Conservation (phyloP, 2,329 filamentous ascomycete species). For the Magnaporthales sp. region DNA sequence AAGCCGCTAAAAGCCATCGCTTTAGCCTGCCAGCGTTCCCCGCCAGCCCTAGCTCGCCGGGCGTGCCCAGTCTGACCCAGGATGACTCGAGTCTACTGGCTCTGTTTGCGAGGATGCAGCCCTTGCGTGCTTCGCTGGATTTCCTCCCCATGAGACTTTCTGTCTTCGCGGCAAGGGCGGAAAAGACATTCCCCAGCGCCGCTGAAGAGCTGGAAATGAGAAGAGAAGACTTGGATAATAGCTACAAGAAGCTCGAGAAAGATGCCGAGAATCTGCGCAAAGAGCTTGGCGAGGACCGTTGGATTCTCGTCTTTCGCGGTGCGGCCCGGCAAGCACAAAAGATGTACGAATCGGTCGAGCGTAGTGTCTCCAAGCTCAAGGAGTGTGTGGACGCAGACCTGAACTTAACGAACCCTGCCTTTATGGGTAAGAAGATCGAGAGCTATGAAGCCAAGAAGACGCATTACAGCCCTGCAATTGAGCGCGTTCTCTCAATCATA, state of each 20-base stretch:
- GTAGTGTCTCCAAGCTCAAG: slow-evolving; percentile 73
- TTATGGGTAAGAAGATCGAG: slow-evolving; percentile 75
- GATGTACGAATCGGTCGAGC: slow-evolving; percentile 92
- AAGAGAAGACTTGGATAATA: slow-evolving; percentile 65
- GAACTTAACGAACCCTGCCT: slow-evolving; percentile 62
- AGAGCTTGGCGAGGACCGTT: slow-evolving; percentile 89
- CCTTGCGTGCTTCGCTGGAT: slow-evolving; percentile 82
- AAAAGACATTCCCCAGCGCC: slow-evolving; percentile 75
- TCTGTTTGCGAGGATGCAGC: slow-evolving; percentile 92
- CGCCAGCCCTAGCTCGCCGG: slow-evolving; percentile 49
- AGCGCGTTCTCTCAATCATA: slow-evolving; percentile 83
- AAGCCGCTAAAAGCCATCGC: slow-evolving; percentile 45
- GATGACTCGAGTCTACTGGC: slow-evolving; percentile 85
- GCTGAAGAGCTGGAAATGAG: slow-evolving; percentile 81
- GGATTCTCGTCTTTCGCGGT: slow-evolving; percentile 91
- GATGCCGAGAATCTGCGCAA: slow-evolving; percentile 85
- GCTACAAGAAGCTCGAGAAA: slow-evolving; percentile 78
- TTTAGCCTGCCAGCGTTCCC: slow-evolving; percentile 61
- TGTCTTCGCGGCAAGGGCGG: slow-evolving; percentile 73
- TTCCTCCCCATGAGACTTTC: slow-evolving; percentile 92
- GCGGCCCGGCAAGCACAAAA: slow-evolving; percentile 87
- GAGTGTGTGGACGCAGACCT: slow-evolving; percentile 69
- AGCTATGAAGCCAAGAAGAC: slow-evolving; percentile 91
- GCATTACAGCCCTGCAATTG: slow-evolving; percentile 90
- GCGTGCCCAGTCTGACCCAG: slow-evolving; percentile 49